Evolutionary conservation across 2,329 filamentous ascomycete genomes (phyloP).

Genomic region (Aspergillus neotritici): DNA sequence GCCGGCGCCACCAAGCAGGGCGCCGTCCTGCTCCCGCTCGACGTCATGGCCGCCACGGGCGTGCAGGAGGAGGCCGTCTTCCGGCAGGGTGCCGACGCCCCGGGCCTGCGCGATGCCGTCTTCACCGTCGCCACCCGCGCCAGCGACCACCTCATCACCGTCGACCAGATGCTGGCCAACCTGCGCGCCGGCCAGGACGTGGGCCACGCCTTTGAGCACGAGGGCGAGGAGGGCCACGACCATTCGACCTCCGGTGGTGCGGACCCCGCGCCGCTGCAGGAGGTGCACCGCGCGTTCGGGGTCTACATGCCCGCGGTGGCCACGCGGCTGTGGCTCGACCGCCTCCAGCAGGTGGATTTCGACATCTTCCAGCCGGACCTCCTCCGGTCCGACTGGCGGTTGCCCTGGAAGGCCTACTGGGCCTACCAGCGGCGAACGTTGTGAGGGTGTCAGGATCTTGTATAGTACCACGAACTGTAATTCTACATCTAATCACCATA

Average conservation of each 20-base stretch:
- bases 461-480: too few species aligned
- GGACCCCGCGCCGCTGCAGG: constrained; percentile 33
- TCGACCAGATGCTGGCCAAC: constrained; percentile 81
- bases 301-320: constrained; percentile 75
- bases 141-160: constrained; percentile 92
- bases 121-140: constrained; percentile 90
- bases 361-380: constrained; percentile 66
- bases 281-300: constrained; percentile 65
- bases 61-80: constrained; percentile 88
- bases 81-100: constrained; percentile 68
- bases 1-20: constrained; percentile 47
- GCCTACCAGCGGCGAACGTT: constrained; percentile 52
- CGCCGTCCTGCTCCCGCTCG: constrained; percentile 73
- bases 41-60: constrained; percentile 77
- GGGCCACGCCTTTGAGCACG: constrained; percentile 84
- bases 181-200: constrained; percentile 66
- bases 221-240: constrained; percentile 64
- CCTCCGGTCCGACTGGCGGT: constrained; percentile 67
- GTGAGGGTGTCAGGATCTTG: constrained; percentile 20
- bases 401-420: constrained; percentile 73
- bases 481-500: too few species aligned
- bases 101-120: constrained; percentile 79
- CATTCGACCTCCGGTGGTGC: constrained; percentile 32
- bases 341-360: constrained; percentile 75
- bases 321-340: constrained; percentile 70